A percentile compares a stretch with the other conserved stretches of the same genome.
These are phyloP conservation scores for Penicillium cataractarum DNA, from an alignment of 495 filamentous ascomycete genomes.

Conservation along the genomic window DNA sequence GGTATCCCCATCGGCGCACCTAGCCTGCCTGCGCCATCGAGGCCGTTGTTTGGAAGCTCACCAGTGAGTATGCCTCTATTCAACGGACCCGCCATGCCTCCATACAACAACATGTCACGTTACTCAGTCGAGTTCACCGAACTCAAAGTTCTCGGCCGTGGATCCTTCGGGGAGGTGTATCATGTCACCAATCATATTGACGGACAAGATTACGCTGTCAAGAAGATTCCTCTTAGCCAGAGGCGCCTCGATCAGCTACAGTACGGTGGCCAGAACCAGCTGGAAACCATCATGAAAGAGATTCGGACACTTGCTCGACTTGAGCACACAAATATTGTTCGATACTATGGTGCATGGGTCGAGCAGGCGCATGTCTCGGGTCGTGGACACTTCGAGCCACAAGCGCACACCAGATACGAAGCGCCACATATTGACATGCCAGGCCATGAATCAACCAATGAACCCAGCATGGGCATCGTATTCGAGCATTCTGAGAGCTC, in stretches of 20 bases:
- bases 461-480: conserved; percentile 47
- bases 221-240: conserved; percentile 56
- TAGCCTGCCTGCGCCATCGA: conserved; percentile 26
- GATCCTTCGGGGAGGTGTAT: conserved; percentile 58
- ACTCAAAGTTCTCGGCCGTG: conserved; percentile 50
- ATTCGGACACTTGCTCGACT: conserved; percentile 57
- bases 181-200: conserved; percentile 56
- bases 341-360: conserved; percentile 58
- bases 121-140: conserved; percentile 50
- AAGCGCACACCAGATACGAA: conserved; percentile 25
- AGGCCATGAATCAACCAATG: conserved; percentile 25
- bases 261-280: conserved; percentile 47
- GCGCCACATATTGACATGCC: conserved; percentile 15
- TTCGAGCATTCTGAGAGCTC: conserved; percentile 42
- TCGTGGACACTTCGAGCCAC: conserved; percentile 20
- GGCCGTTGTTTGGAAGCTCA: conserved; percentile 39
- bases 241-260: conserved; percentile 50
- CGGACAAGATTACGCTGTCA: conserved; percentile 55
- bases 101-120: conserved; percentile 35
- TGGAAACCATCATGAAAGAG: conserved; percentile 57
- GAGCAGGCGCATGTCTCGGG: conserved; percentile 45
- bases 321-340: conserved; percentile 57
- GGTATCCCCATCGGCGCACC: conserved; percentile 28
- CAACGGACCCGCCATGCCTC: conserved; percentile 22
- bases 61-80: conserved; percentile 42